Conservation (phyloP, 805 yeast genomes). For the Metschnikowia picachoensis region DNA sequence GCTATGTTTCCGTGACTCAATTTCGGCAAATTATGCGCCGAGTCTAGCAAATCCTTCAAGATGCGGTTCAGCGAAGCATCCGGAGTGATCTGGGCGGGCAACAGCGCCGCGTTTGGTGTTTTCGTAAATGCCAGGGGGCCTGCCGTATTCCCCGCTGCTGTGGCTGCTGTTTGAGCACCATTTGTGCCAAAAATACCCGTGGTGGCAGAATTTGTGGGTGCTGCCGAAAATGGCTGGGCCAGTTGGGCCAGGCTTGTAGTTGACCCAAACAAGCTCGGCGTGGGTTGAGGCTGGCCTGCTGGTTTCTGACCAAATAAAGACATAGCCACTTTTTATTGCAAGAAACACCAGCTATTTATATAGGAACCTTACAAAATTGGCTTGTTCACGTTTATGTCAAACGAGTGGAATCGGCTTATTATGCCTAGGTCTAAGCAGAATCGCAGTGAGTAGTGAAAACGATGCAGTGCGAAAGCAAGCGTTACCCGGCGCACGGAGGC, state of each 20-base stretch:
- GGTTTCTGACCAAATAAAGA: conserved; percentile 1
- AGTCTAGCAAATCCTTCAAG: conserved; percentile 71
- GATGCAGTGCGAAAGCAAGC: background rate
- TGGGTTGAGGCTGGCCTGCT: background rate
- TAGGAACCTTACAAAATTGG: no score
- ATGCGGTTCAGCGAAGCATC: conserved; percentile 17
- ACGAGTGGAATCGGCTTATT: no score
- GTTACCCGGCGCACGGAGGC: conserved; percentile 17
- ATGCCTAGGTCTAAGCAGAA: no score
- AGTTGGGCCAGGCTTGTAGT: conserved; percentile 8
- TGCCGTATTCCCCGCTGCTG: background rate
- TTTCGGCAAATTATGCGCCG: conserved; percentile 71
- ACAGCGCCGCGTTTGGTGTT: conserved; percentile 1
- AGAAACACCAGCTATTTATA: no score
- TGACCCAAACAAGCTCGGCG: conserved; percentile 12
- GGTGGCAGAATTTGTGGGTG: no score
- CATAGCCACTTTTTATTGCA: background rate
- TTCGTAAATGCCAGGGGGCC: background rate
- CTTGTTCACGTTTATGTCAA: no score
- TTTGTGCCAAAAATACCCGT: conserved; percentile 1
- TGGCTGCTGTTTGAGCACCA: background rate
- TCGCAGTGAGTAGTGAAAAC: background rate
- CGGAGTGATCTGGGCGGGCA: conserved; percentile 12
- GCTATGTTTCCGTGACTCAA: conserved; percentile 62
- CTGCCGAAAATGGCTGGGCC: conserved; percentile 11